phyloP scores from a whole-genome alignment of 768 basidiomycete species.

The Coprinopsis sp. region DNA sequence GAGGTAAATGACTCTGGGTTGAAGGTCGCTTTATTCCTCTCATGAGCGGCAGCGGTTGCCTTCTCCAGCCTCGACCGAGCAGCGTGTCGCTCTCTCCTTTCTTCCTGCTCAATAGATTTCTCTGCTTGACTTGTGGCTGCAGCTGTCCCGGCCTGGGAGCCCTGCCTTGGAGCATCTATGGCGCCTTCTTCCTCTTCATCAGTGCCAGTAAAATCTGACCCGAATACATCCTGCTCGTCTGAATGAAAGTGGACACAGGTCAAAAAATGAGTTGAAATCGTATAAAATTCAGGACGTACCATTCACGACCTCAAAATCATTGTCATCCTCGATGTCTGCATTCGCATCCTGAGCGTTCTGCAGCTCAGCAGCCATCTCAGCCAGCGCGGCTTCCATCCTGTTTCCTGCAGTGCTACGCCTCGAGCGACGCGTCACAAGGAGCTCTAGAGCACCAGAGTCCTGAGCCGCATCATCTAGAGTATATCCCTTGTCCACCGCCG shows the following conservation, averaged over 20 bases:
- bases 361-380: constrained; percentile 60
- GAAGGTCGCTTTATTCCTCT: constrained; percentile 62
- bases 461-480: too few relatives aligned
- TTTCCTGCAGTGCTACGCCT: constrained; percentile 77
- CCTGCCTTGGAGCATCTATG: too few relatives aligned
- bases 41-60: constrained; percentile 62
- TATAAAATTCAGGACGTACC: constrained; percentile 33
- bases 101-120: constrained; percentile 53
- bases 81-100: constrained; percentile 51
- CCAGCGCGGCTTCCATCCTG: constrained; percentile 77
- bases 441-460: constrained; percentile 33
- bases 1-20: constrained; percentile 44
- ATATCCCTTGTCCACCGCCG: not conserved
- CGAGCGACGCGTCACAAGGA: constrained; percentile 52
- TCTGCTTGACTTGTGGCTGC: constrained; percentile 51
- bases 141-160: constrained; percentile 29
- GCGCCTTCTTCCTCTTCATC: constrained; percentile 66
- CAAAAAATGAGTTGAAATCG: constrained; percentile 10
- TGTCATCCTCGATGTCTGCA: constrained; percentile 75
- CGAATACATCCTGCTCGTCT: constrained; percentile 83
- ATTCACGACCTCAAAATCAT: constrained; percentile 63
- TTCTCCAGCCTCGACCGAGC: constrained; percentile 55
- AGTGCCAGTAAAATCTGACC: constrained; percentile 81
- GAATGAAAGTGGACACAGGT: constrained; percentile 10
- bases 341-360: constrained; percentile 40